Base-by-base conservation (phyloP, 1,284 basidiomycete species). In the Ustilago esculenta region DNA sequence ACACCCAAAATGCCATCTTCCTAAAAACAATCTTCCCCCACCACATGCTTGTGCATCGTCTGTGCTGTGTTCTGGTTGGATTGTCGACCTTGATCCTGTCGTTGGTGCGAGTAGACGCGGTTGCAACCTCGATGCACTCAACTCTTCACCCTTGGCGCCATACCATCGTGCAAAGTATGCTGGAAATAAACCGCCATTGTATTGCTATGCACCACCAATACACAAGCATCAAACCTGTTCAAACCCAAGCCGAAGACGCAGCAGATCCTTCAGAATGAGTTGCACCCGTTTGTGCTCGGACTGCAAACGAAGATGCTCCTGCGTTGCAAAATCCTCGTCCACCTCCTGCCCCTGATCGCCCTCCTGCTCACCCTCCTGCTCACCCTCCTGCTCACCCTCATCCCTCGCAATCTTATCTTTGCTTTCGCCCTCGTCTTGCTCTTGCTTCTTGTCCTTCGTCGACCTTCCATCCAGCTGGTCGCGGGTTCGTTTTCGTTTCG, bases 201-300 rank as follows among this genome's bases (percentile, higher is more conserved):
- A 20, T 20, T n/a, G 21, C 8, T 37, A 18, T 12, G 27, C 27
- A 29, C 7, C 27, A 29, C 7, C 35, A 37, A 37, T 20, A 17
- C 33, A 37, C 9, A 20, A 20, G 11, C 6, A 18, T 29, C 50
- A 71, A 7, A 71, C 57, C 23, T 42, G 42, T 25, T 71, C 68
- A 23, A 71, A 71, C 0, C 68, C 68, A 14, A 54, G 33, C 0
- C 68, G 39, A n/a, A 71, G 27, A 7, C 60, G 39, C 1, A 66
- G 32, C 7, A 71, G 29, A n/a, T 71, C 68, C 24, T 61, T 58
- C 17, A 71, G 27, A 7, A 71, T 39, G 20, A 71, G 30, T 33
- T 71, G 61, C 1, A 65, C 67, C 1, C 67, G 36, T 21, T 70
- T 70, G 10, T 56, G 52, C 36, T 70, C 51, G n/a, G 57, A 56